Conservation (phyloP, 2,329 filamentous ascomycete species). For the Cladophialophora exuberans region DNA sequence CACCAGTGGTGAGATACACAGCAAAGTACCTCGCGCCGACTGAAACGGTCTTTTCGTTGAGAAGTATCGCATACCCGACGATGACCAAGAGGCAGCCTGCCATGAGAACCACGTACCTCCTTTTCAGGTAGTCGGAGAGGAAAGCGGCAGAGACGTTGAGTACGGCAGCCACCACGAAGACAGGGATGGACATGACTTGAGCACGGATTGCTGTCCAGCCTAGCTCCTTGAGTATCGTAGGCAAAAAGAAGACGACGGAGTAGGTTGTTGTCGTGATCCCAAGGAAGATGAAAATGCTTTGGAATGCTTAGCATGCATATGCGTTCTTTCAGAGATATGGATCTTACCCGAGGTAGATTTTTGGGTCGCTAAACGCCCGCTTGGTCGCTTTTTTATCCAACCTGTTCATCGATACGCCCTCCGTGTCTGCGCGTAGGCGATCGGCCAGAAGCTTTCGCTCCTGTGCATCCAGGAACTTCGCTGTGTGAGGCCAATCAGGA, state of each 20-base stretch:
- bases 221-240: conserved; percentile 40
- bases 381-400: conserved; percentile 34
- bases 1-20: conserved; percentile 33
- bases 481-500: conserved; percentile 38
- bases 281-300: conserved; percentile 35
- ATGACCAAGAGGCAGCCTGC: conserved; percentile 37
- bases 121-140: conserved; percentile 35
- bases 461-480: conserved; percentile 33
- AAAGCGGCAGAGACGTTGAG: conserved; percentile 35
- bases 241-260: conserved; percentile 38
- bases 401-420: conserved; percentile 34
- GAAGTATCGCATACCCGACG: conserved; percentile 39
- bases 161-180: conserved; percentile 38
- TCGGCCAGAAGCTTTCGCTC: conserved; percentile 43
- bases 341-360: conserved; percentile 38
- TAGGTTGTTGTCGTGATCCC: conserved; percentile 39
- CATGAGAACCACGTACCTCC: conserved; percentile 41
- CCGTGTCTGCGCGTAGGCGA: conserved; percentile 33
- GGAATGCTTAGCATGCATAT: conserved; percentile 29
- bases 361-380: conserved; percentile 37
- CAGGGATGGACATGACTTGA: conserved; percentile 42
- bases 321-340: conserved; percentile 19
- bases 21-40: conserved; percentile 35
- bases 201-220: conserved; percentile 38
- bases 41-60: conserved; percentile 29